Evolutionary conservation across 306 rosid species (phyloP), one percentile per base, ranked within the genome.

Genomic region (Castanea sativa): DNA sequence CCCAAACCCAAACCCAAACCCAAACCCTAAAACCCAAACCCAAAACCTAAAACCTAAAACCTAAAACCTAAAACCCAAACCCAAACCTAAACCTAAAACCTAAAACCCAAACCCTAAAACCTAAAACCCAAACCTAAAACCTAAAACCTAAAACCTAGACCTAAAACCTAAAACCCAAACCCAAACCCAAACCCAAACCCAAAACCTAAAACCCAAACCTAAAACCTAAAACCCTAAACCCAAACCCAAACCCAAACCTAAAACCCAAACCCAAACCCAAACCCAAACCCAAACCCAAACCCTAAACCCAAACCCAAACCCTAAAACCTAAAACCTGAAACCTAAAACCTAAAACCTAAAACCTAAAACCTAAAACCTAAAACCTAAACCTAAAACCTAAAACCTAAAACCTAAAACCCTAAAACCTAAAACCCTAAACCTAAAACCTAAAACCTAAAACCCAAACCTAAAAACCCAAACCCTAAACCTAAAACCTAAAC

Each of bases 321-420:
- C n/a, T n/a, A n/a, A n/a, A n/a, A n/a, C n/a, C n/a, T n/a, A n/a
- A n/a, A n/a, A n/a, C n/a, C n/a, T n/a, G n/a, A 20, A 35, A 55
- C 15, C 12, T 65, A 52, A 14, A 68, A 58, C 58, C 52, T 20
- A 73, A 27, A 55, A 61, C 52, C 57, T 30, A 76, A 61, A 27
- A 72, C 67, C 18, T 30, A 76, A 63, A 8, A 72, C 60, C 9
- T 0, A 73, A 67, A n/a, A n/a, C 64, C 57, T 19, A 67, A 67
- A 55, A 60, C 73, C 58, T 65, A 65, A 35, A 71, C 80, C 74
- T 58, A 38, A 71, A 14, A 76, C 73, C 72, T 60, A 21, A 76
- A 61, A 76, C 79, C 73, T 45, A 5, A 76, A 61, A 60, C 71
- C 71, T 25, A 61, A 76, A 76, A 58, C 71, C 35, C 11, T 61